Conservation (phyloP, 2,329 filamentous ascomycete genomes). For the Periconia sp. region DNA sequence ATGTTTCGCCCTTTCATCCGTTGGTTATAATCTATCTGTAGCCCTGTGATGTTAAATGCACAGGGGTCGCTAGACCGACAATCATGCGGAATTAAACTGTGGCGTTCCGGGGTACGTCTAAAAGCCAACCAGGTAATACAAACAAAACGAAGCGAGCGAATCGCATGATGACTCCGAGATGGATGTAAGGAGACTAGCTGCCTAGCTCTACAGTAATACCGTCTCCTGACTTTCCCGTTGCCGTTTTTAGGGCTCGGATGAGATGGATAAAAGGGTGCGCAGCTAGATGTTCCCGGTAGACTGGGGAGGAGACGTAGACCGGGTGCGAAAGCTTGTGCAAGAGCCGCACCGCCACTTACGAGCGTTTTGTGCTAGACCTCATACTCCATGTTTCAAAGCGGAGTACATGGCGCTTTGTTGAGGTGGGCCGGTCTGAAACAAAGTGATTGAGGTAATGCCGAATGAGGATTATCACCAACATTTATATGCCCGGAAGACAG, state of each 20-base stretch:
- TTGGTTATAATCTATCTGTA: slow-evolving; percentile 33
- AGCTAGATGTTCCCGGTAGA: background rate
- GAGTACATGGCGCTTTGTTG: background rate
- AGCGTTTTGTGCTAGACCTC: no score
- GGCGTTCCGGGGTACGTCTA: slow-evolving; percentile 41
- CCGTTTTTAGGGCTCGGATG: background rate
- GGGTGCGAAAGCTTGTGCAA: slow-evolving; percentile 6
- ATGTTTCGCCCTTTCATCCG: slow-evolving; percentile 41
- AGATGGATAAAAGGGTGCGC: slow-evolving; percentile 9
- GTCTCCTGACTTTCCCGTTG: background rate
- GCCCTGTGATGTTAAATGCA: slow-evolving; percentile 28
- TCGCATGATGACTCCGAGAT: slow-evolving; percentile 12
- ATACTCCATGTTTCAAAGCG: background rate
- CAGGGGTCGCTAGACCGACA: slow-evolving; percentile 30
- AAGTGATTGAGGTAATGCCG: background rate
- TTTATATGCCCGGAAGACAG: no score
- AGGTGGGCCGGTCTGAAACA: background rate
- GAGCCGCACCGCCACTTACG: slow-evolving; percentile 7
- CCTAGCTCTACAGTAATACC: background rate
- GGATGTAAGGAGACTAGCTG: background rate
- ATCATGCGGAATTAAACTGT: slow-evolving; percentile 26
- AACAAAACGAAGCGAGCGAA: slow-evolving; percentile 28
- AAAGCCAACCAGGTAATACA: slow-evolving; percentile 20
- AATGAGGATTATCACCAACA: background rate
- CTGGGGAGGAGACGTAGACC: background rate